Conservation (phyloP, 495 filamentous ascomycete genomes). For the Niebla homalea region DNA sequence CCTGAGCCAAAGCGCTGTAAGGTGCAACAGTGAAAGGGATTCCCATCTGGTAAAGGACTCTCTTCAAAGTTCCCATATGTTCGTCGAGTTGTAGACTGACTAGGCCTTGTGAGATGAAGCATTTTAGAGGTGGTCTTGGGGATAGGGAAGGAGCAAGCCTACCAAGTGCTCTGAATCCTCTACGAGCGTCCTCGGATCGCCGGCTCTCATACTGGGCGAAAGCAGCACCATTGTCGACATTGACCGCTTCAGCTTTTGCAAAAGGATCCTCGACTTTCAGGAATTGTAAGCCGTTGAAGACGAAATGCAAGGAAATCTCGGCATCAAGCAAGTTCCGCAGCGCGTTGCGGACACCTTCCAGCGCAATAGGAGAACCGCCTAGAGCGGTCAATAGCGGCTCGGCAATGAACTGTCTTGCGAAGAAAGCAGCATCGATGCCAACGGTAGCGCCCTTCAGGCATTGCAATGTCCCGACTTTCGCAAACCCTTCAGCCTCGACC, state of each 20-base stretch:
- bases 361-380: slow-evolving; percentile 73
- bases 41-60: slow-evolving; percentile 51
- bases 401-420: slow-evolving; percentile 62
- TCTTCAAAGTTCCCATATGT: slow-evolving; percentile 50
- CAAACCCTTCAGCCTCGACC: slow-evolving; percentile 30
- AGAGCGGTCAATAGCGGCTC: slow-evolving; percentile 84
- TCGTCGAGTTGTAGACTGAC: slow-evolving; percentile 8
- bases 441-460: slow-evolving; percentile 57
- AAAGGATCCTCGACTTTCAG: slow-evolving; percentile 45
- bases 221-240: slow-evolving; percentile 35
- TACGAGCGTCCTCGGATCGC: slow-evolving; percentile 62
- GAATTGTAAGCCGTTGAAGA: slow-evolving; percentile 78
- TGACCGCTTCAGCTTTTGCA: slow-evolving; percentile 16
- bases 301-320: slow-evolving; percentile 59
- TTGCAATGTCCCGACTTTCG: slow-evolving; percentile 43
- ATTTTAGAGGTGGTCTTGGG: background rate
- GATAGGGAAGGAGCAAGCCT: slow-evolving; percentile 18
- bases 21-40: slow-evolving; percentile 79
- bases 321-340: slow-evolving; percentile 51
- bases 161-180: slow-evolving; percentile 74
- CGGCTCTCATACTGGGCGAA: slow-evolving; percentile 82
- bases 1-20: slow-evolving; percentile 82
- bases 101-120: slow-evolving; percentile 1
- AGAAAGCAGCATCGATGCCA: slow-evolving; percentile 83
- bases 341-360: slow-evolving; percentile 62